Base-by-base conservation (phyloP, 257 asterid species). In the Gentiana straminea region DNA sequence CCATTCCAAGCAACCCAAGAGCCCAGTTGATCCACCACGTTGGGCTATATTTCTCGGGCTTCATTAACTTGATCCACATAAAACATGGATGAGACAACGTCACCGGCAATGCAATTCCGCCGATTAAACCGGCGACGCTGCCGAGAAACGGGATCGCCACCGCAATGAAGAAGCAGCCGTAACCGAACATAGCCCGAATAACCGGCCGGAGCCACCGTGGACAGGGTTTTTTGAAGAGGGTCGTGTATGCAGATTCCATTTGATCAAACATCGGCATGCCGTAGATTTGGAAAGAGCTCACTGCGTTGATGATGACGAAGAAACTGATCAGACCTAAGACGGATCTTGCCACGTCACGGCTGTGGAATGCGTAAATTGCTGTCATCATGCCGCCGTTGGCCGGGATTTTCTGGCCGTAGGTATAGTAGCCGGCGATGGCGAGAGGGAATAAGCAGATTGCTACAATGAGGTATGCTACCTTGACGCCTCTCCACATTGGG, bases 401-500 rank as follows among this genome's bases (percentile, higher is more conserved):
- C 7, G 98, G 95, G 60, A 90, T 84, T 94, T 86, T 78, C 35
- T 35, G 65, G 35, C 98, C 98, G 7, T 90, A 90, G 2, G 95
- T 95, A 96, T 96, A 90, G 36, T 86, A 90, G 1, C 98, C 96
- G 12, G 67, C 86, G 4, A 90, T 73, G 3, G 96, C 85, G 0
- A 86, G 76, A 33, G 96, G 98, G 69, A 80, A 90, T 12, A 90
- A 61, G 62, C 98, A 90, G 66, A 68, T n/a, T 4, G 98, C 96
- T 13, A 90, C 69, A 2, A 86, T 55, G 0, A 65, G 1, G 55
- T 90, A 90, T 4, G 98, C 82, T 5, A 51, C 75, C 69, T 81
- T 80, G 4, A 90, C 94, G 12, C 96, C 98, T 61, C 77, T 79
- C 98, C 98, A 90, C 98, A 90, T 90, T 10, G 98, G 94, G 11